Evolutionary conservation across 768 basidiomycete genomes (phyloP).

Genomic region (Kwoniella sp.): DNA sequence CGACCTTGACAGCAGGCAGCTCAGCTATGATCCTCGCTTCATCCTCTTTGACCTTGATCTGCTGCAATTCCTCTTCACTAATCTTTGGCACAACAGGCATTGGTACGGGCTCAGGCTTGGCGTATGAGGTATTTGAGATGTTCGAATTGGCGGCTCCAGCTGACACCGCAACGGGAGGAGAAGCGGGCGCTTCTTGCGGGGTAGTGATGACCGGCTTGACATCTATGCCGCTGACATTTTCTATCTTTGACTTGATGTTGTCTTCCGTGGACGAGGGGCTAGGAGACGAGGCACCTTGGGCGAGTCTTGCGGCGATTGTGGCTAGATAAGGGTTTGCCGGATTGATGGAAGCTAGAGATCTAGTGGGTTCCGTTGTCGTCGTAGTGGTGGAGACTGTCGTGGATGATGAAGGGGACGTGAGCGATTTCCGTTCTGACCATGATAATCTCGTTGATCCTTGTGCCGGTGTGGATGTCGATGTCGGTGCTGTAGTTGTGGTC

Average conservation of each 20-base stretch:
- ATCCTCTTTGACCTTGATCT: slow-evolving; percentile 23
- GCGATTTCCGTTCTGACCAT: slow-evolving; percentile 37
- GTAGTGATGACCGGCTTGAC: neutral
- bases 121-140: neutral
- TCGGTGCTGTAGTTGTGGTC: neutral
- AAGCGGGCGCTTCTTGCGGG: neutral
- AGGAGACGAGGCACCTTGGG: neutral
- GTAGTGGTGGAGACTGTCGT: slow-evolving; percentile 6
- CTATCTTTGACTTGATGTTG: slow-evolving; percentile 11
- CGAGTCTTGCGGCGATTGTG: neutral
- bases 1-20: slow-evolving; percentile 30
- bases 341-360: neutral
- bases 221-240: neutral
- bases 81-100: neutral
- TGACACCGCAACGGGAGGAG: neutral
- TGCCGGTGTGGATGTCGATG: neutral
- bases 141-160: neutral
- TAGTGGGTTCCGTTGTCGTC: slow-evolving; percentile 14
- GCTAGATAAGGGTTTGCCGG: neutral
- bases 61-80: slow-evolving; percentile 28
- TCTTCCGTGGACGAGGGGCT: neutral
- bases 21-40: slow-evolving; percentile 41
- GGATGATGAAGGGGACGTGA: slow-evolving; percentile 10
- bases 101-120: neutral
- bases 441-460: slow-evolving; percentile 26